Base-by-base conservation (phyloP, 305 asterid species). In the Withania somnifera region DNA sequence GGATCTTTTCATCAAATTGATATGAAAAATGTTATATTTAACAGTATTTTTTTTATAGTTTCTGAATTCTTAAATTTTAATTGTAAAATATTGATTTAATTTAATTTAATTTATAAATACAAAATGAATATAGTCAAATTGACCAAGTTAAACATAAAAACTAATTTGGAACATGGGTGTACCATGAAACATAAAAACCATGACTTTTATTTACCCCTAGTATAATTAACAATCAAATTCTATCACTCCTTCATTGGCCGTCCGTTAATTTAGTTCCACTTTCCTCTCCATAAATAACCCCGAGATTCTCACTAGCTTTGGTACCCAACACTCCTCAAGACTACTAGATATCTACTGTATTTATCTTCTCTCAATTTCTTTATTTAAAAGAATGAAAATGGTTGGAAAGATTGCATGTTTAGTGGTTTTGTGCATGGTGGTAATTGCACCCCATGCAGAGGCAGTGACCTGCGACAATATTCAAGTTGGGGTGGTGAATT, bases 381-480 rank as follows among this genome's bases (percentile, higher is more conserved):
- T n/a, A n/a, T 63, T 40, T 11, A 4, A 32, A 82, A 11, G 36
- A 82, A 32, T 75, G 82, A 40, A 79, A 28, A 75, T 73, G 81
- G 6, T 53, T 66, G 19, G 7, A 0, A 82, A 68, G 26, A 77
- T 38, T 38, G 24, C 38, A 22, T 53, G 51, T 1, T 7, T 83
- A 19, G 26, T 83, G 73, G 11, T 83, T 6, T 19, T 67, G 32
- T 81, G 86, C 82, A 75, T 75, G 84, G 69, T 56, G 61, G 68
- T 75, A 24, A 30, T 32, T 38, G 69, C 82, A 14, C 82, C 78
- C 19, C 30, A 76, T 75, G 84, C 86, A 40, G 32, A 51, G 60
- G 86, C 82, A 56, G 47, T 84, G 2, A 58, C 84, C 13, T 84
- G 86, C 40, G 9, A 54, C 32, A 38, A 76, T 17, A 36, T 84